Base-by-base conservation (phyloP, 106 monocot genomes). In the Xerophyta viscosa region DNA sequence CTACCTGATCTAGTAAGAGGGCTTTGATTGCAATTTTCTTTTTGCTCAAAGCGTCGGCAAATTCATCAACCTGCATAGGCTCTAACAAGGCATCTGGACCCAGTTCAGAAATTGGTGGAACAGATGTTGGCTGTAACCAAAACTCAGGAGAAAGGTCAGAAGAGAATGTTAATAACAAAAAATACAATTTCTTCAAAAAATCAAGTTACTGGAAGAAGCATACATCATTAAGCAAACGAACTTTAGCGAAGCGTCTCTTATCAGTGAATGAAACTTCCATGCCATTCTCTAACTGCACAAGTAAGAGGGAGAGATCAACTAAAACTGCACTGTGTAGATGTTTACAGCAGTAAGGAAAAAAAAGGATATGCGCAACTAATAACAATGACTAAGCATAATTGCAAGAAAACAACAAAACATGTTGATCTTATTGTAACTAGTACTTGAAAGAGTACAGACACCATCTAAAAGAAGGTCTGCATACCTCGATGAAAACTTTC, bases 211-310 rank as follows among this genome's bases (percentile, higher is more conserved):
- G 4, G 33, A 69, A 58, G 24, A 37, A 7, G 7, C 39, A 17
- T 80, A 89, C 96, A 79, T 85, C 71, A 41, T 96, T 58, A 71
- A 96, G 89, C 60, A 96, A 70, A 42, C 89, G 85, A 64, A 96
- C 85, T 89, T 41, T 78, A 18, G 88, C 96, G 68, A 96, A 82
- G 24, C 96, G 88, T 61, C 96, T 84, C 69, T 88, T 88, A 71
- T 96, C 96, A 47, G 96, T 96, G 70, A 96, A 96, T 37, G 96
- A 88, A 13, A 96, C 68, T 53, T 96, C 96, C 31, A 86, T 25
- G 20, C 89, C 96, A 71, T 96, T 88, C 67, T 82, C 88, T n/a
- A 96, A 65, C 96, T 96, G 73, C 50, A 84, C 30, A 46, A 20
- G 11, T 36, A 6, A 5, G 33, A 36, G 33, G 33, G 33, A 6